Evolutionary conservation across 176 grass and related monocot genomes (phyloP), one percentile per base, ranked within the genome.

Genomic region (Paspalum vaginatum): DNA sequence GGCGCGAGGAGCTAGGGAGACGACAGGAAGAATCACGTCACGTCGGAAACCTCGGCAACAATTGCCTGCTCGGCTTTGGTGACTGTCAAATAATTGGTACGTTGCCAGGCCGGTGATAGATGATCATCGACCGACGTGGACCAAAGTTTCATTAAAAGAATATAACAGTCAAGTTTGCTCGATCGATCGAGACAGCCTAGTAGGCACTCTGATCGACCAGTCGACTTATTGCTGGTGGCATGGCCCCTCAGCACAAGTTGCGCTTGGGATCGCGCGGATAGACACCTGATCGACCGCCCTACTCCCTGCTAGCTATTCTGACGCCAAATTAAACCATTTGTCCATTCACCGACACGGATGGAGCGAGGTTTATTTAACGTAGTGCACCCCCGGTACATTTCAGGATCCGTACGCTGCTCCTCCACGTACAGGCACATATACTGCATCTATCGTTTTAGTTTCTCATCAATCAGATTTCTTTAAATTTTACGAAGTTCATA

Each of bases 71-170:
- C 68, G 46, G 18, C 46, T 50, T 61, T 48, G 25, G 46, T 51
- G 15, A 51, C 68, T 71, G 46, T 51, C 68, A 51, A 71, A 50
- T 71, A 48, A 71, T 71, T 71, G 49, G 68, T 71, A 71, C 60
- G 25, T 6, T 37, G 62, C 8, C 37, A 9, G 4, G 24, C 11
- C 11, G 2, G 20, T 63, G 46, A 3, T 11, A 9, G 40, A 8
- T 48, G 17, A 44, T 13, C 67, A 58, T 21, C 42, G 42, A 27
- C 6, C 12, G 22, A 71, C 11, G 68, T 71, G 68, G 32, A 71
- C 46, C 14, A 71, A 71, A 71, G 68, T 50, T 71, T 71, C 47
- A 17, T 71, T 71, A 71, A 71, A 71, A 71, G 68, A 71, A 46
- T 71, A 71, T 10, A 71, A 39, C 61, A 51, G 68, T 32, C 68